Base-by-base conservation (phyloP, 345 rosid genomes). In the Citrus trifoliata region DNA sequence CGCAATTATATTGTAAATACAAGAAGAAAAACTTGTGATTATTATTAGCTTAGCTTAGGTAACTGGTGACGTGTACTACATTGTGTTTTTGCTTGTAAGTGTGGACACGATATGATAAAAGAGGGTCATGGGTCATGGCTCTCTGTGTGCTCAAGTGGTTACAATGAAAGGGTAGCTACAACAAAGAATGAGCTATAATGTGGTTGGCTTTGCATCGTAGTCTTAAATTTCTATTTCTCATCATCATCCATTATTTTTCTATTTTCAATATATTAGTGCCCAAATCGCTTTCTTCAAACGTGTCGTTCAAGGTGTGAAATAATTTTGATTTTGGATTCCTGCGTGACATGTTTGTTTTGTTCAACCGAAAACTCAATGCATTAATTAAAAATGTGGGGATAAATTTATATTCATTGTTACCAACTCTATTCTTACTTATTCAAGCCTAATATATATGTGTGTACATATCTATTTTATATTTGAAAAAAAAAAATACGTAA, bases 141-240 rank as follows among this genome's bases (percentile, higher is more conserved):
- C 71, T 40, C 46, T 38, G 79, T 65, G 64, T n/a, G 21, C 35
- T 22, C 38, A 12, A 55, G 76, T 67, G 66, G 79, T 73, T 76
- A 46, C 32, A 60, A 51, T 28, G 78, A 81, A 79, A 76, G 46
- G 66, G 77, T 61, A 21, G 76, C 82, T 51, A 37, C 79, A 46
- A 73, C 51, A 24, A 56, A 65, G 69, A 65, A 19, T 27, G 66
- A 68, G 64, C 61, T 46, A 24, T 46, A 24, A 68, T 77, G 6
- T 80, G 71, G 79, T 83, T 78, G 86, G 73, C 80, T 80, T 73
- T 24, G 70, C 77, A 80, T 80, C 85, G n/a, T 76, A 73, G 22
- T 76, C 82, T 21, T 14, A 46, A 65, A 65, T 32, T 33, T 22
- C 24, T 3, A 21, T 37, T 37, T 13, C 55, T 56, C 67, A 66